Base-by-base conservation (phyloP, 495 filamentous ascomycete species). In the Xylaria cubensis region DNA sequence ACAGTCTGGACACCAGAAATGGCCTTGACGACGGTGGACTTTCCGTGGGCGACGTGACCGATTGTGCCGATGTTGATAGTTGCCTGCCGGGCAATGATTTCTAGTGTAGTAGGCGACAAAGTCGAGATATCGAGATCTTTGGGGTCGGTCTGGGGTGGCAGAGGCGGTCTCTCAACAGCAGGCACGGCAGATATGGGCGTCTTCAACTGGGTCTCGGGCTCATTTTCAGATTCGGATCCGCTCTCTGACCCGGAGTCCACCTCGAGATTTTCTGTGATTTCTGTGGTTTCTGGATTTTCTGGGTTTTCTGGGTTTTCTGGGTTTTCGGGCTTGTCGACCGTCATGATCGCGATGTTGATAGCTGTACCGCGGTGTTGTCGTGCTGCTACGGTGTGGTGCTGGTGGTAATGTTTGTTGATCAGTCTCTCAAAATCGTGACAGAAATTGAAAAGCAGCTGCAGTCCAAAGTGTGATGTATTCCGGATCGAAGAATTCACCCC, bases 31-130 rank as follows among this genome's bases (percentile, higher is more conserved):
- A 99, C 97, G 19, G 96, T 99, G 53, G 92, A 95, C 82, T 99
- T 98, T 72, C 96, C 94, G 90, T 98, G 95, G 77, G 96, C 97
- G 87, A 98, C 95, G 82, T 98, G 97, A 62, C 96, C 96, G 82
- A 99, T 98, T 46, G 96, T 98, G 74, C 95, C 96, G 77, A 99
- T 98, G 84, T 99, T 99, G 86, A 98, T 97, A 46, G 97, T 99
- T 29, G 96, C 96, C 88, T 99, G 96, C 70, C 97, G 90, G 70
- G 92, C 90, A 79, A 99, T 99, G 76, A 99, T 97, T 78, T 98
- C 96, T 72, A 96, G 95, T 3, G 95, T 94, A 70, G 97, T 85
- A 50, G 96, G 97, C 66, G 86, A 93, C 72, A 99, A 83, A 34
- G 83, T 88, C 65, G 88, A 87, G 74, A 97, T 86, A 77, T 97